Evolutionary conservation across 768 basidiomycete genomes (phyloP), one percentile per base, ranked within the genome.

Genomic region (Podaxis sp.): DNA sequence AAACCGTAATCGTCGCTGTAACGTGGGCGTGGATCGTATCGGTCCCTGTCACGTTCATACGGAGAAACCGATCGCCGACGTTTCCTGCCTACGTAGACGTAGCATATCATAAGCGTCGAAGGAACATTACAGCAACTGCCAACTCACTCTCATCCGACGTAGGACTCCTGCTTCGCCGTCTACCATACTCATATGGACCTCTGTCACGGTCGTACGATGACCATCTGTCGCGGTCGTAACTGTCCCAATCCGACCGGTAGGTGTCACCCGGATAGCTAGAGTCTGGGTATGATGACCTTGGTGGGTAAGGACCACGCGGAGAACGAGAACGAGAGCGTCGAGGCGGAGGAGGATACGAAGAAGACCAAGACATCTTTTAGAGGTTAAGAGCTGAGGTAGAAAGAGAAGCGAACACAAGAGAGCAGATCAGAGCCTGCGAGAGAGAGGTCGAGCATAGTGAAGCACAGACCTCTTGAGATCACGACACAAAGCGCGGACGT

Each of bases 401-500:
- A 79, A 83, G 79, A 83, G 80, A 81, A 77, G 76, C 73, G 75
- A 74, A 80, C 70, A 76, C 73, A 82, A 79, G 80, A 84, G 74
- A 81, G 82, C 81, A 82, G 79, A 86, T 87, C 80, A 88, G 86
- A 85, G 86, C 80, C 86, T 84, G 83, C 82, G 79, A 81, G 84
- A 82, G 80, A 80, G 85, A 84, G 85, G 88, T 85, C 87, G 89
- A 87, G 89, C 90, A 92, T 92, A 85, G 87, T 84, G 87, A 87
- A 87, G 87, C 84, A 93, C 91, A 90, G 91, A 93, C 91, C 91
- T 93, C 90, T 89, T 87, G 82, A 80, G 80, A 83, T 82, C 82
- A 79, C 82, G 82, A 79, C 80, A 80, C 76, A 76, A 70, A 68
- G 76, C 76, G 77, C 75, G 73, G 72, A 73, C 76, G 79, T 77